Base-by-base conservation (phyloP, 257 asterid species). In the Marsdenia floribunda region DNA sequence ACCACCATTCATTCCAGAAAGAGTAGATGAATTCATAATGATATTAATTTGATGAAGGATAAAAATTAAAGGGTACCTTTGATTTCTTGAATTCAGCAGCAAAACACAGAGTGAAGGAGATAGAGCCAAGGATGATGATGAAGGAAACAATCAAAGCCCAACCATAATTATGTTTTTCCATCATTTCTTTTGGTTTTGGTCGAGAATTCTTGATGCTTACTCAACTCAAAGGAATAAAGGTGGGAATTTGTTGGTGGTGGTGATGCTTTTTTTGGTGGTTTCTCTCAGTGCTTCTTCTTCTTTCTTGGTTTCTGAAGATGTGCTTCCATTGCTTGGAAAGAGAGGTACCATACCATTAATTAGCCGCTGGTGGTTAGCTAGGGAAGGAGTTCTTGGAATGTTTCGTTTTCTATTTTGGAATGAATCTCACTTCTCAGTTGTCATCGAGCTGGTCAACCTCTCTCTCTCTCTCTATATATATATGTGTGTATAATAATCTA, bases 11-110 rank as follows among this genome's bases (percentile, higher is more conserved):
- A 44, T 44, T 44, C 12, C 12, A 44, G 14, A n/a, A 2, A 47
- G 14, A 2, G 18, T 22, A 26, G 3, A 12, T 1, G 21, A 53
- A 49, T 1, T 46, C 8, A 46, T 46, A 29, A 29, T 46, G 12
- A 46, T 46, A 46, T 46, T 46, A 1, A 46, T 6, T 49, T 2
- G 13, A 49, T 49, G 54, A 15, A 52, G 21, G 57, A 0, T 14
- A 15, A 14, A 10, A n/a, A 12, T 5, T 18, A 19, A 40, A 42
- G 8, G 38, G 35, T 68, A 90, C 98, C 88, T 87, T 88, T 18
- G 91, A 79, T 85, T 84, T 88, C 79, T 81, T 85, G 89, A 89
- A 86, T 78, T 93, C 98, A 3, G 98, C 97, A 24, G 89, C 86
- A 49, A 93, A 76, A 84, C 91, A 93, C n/a, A 88, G 49, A 59